phyloP scores from a whole-genome alignment of 306 rosid species.

The Corylus americana region DNA sequence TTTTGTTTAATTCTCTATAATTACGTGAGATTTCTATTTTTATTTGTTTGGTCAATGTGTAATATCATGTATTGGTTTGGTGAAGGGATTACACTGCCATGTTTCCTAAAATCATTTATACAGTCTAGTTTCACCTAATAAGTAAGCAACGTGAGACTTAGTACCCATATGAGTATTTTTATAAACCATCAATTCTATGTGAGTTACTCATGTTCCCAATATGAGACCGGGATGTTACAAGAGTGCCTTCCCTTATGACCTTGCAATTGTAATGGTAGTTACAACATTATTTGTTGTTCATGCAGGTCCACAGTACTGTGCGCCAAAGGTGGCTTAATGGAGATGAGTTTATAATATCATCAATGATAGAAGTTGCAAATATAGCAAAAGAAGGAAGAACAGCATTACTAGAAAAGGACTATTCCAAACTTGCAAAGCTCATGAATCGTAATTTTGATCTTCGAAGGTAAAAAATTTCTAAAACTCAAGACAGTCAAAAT shows the following conservation, averaged over 20 bases:
- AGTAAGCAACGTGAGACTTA: too few species aligned
- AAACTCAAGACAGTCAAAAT: not conserved
- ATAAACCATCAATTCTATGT: too few species aligned
- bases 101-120: too few species aligned
- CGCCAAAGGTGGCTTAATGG: slow-evolving; percentile 88
- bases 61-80: too few species aligned
- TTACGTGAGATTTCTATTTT: not conserved
- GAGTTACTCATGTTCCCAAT: too few species aligned
- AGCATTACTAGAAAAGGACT: slow-evolving; percentile 61
- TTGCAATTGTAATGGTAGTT: slow-evolving; percentile 12
- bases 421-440: slow-evolving; percentile 62
- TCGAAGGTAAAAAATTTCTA: slow-evolving; percentile 56
- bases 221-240: too few species aligned
- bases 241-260: not conserved
- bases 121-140: too few species aligned
- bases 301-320: slow-evolving; percentile 84
- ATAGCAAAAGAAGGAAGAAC: slow-evolving; percentile 71
- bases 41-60: not conserved
- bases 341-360: slow-evolving; percentile 70
- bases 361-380: slow-evolving; percentile 74
- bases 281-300: not conserved
- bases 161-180: too few species aligned
- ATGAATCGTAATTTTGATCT: slow-evolving; percentile 82
- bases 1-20: not conserved
- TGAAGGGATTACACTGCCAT: not conserved